Evolutionary conservation across 306 rosid genomes (phyloP).

Genomic region (Rosa multiflora): DNA sequence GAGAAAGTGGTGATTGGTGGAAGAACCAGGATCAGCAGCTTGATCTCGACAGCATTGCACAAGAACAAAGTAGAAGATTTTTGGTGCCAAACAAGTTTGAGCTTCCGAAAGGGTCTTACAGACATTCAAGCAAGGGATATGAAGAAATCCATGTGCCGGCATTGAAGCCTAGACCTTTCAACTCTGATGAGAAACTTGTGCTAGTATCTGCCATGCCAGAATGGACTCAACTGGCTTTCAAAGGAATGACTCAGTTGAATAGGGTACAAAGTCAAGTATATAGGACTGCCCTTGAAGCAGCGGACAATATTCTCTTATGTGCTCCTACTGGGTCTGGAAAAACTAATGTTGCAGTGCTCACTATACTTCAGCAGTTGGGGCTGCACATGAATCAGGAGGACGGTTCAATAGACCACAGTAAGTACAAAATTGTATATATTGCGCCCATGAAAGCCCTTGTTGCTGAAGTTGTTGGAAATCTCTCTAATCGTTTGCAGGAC

Average conservation of each 20-base stretch:
- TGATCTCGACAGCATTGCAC: conserved; percentile 79
- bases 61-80: conserved; percentile 61
- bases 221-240: conserved; percentile 94
- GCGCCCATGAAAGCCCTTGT: conserved; percentile 99
- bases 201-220: conserved; percentile 81
- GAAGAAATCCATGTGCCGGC: conserved; percentile 94
- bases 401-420: conserved; percentile 72
- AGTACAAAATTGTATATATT: conserved; percentile 85
- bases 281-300: conserved; percentile 74
- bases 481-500: conserved; percentile 85
- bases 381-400: conserved; percentile 64
- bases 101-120: conserved; percentile 83
- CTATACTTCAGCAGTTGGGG: conserved; percentile 84
- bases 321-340: conserved; percentile 99
- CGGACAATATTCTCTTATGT: conserved; percentile 76
- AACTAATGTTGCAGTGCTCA: conserved; percentile 91
- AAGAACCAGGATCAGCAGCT: conserved; percentile 76
- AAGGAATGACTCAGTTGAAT: conserved; percentile 87
- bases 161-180: conserved; percentile 68
- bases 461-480: conserved; percentile 91
- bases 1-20: conserved; percentile 62
- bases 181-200: conserved; percentile 61
- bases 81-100: conserved; percentile 70
- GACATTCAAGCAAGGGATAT: conserved; percentile 72
- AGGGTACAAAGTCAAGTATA: conserved; percentile 93